Conservation (phyloP, 2,329 filamentous ascomycete species). For the Aureobasidium melanogenum region DNA sequence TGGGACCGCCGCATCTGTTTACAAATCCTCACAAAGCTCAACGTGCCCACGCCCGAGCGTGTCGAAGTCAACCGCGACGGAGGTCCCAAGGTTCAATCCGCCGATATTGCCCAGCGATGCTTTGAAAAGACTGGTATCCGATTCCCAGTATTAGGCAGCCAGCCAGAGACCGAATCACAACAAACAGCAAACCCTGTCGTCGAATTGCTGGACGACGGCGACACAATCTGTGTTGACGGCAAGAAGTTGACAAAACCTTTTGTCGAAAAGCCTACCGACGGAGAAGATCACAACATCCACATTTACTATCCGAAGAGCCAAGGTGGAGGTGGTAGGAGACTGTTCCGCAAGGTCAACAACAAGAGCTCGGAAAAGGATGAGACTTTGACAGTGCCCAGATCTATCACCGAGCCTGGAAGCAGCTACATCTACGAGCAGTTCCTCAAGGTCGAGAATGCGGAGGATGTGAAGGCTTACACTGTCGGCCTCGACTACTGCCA, state of each 20-base stretch:
- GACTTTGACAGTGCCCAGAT: slow-evolving; percentile 65
- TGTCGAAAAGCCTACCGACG: slow-evolving; percentile 96
- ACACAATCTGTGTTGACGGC: slow-evolving; percentile 82
- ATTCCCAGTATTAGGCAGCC: slow-evolving; percentile 4
- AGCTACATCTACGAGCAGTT: slow-evolving; percentile 98
- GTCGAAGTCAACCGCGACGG: slow-evolving; percentile 91
- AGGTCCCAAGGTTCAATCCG: slow-evolving; percentile 67
- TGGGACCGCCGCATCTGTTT: slow-evolving; percentile 93
- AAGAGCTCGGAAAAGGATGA: slow-evolving; percentile 94
- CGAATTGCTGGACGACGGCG: slow-evolving; percentile 80
- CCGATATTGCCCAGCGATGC: slow-evolving; percentile 72
- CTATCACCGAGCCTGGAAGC: slow-evolving; percentile 67
- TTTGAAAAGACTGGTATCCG: slow-evolving; percentile 70
- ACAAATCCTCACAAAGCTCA: slow-evolving; percentile 76
- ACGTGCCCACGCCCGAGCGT: slow-evolving; percentile 79
- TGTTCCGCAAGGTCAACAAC: slow-evolving; percentile 97
- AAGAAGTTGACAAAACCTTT: slow-evolving; percentile 79
- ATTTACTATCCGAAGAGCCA: slow-evolving; percentile 89
- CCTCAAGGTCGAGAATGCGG: slow-evolving; percentile 89
- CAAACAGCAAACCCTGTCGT: slow-evolving; percentile 43
- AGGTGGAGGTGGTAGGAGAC: slow-evolving; percentile 78
- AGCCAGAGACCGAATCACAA: slow-evolving; percentile 7
- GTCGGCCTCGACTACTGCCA: slow-evolving; percentile 91
- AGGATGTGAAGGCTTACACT: slow-evolving; percentile 98
- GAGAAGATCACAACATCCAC: slow-evolving; percentile 97